Percentiles rank a stretch among this genome's conserved stretches.
These are phyloP conservation scores for Papiliotrema flavescens DNA, from an alignment of 1,284 basidiomycete genomes.

Conservation along the genomic window DNA sequence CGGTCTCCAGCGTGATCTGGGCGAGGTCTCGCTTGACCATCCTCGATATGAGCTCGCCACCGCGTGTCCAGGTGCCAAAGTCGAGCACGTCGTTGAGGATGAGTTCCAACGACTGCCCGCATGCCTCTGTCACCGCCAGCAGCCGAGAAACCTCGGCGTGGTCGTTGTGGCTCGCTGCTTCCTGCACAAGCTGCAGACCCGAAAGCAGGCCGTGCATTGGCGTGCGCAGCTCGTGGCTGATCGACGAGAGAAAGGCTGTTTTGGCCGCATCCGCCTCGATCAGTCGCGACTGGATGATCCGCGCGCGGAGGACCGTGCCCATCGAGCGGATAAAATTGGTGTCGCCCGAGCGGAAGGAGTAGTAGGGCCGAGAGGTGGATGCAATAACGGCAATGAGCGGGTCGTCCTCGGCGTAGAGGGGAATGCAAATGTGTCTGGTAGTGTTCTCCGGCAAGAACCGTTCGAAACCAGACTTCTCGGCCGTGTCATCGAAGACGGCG, in stretches of 20 bases:
- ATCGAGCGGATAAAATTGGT: constrained; percentile 22
- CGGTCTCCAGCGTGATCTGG: constrained; percentile 5
- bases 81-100: constrained; percentile 34
- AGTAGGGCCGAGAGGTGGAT: constrained; percentile 3
- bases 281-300: constrained; percentile 20
- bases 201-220: constrained; percentile 33
- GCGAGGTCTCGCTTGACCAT: constrained; percentile 14
- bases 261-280: constrained; percentile 34
- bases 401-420: constrained; percentile 21
- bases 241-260: constrained; percentile 36
- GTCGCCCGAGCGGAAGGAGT: constrained; percentile 10
- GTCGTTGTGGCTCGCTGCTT: constrained; percentile 10
- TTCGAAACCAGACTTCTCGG: constrained; percentile 18
- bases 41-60: neutral
- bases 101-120: constrained; percentile 20
- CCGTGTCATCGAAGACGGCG: neutral
- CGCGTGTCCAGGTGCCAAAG: constrained; percentile 20
- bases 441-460: constrained; percentile 9
- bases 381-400: constrained; percentile 26
- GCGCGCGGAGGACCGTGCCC: constrained; percentile 22
- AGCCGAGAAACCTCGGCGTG: constrained; percentile 6
- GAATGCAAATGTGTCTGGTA: constrained; percentile 17
- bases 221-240: constrained; percentile 39
- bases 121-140: constrained; percentile 20
- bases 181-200: constrained; percentile 27